phyloP scores from a whole-genome alignment of 139 green algal genomes.

The Chlamydomonas sp. region DNA sequence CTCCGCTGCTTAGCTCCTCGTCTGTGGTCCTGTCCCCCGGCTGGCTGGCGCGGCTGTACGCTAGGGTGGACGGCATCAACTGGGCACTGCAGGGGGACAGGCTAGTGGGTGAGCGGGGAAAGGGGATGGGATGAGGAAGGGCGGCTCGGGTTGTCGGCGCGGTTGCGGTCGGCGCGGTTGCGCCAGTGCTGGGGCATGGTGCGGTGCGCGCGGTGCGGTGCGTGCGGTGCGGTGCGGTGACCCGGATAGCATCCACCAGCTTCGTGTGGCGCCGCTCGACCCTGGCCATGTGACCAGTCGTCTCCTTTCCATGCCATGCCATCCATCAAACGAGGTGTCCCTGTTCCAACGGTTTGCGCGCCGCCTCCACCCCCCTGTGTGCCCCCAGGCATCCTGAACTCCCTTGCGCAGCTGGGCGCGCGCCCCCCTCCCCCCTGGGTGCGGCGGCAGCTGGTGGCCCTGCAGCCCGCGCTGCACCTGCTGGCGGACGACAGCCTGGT shows the following conservation, averaged over 20 bases:
- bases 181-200: no score
- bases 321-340: no score
- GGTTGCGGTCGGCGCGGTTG: no score
- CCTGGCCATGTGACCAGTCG: neutral
- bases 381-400: constrained; percentile 7
- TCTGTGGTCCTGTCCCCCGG: neutral
- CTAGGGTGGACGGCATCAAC: constrained; percentile 24
- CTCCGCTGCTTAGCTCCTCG: no score
- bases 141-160: no score
- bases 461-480: constrained; percentile 17
- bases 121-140: no score
- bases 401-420: neutral
- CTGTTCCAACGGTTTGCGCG: no score
- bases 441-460: constrained; percentile 12
- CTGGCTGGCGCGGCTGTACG: constrained; percentile 27
- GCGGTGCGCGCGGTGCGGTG: no score
- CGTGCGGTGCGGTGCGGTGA: neutral
- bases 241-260: neutral
- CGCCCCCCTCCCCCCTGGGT: constrained; percentile 22
- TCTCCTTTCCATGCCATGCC: neutral
- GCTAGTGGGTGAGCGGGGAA: constrained; percentile 9
- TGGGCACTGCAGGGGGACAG: constrained; percentile 22
- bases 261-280: neutral
- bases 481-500: neutral
- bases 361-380: no score